Conservation (phyloP, 257 asterid genomes). For the Galeopsis tetrahit region DNA sequence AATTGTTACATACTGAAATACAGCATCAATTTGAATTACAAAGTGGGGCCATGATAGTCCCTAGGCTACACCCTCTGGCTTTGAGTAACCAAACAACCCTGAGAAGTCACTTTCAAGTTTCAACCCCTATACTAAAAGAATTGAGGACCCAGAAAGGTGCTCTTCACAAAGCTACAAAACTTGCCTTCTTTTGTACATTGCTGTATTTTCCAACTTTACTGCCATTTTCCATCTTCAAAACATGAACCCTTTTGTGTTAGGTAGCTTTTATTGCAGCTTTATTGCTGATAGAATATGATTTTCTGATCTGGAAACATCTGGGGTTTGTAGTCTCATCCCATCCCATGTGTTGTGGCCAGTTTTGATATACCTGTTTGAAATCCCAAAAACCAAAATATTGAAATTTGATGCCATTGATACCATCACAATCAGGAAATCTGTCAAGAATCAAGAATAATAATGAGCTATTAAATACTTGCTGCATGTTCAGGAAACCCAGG, state of each 20-base stretch:
- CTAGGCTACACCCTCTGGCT: conserved; percentile 24
- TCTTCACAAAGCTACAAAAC: conserved; percentile 32
- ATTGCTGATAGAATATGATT: conserved; percentile 45
- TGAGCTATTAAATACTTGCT: not conserved
- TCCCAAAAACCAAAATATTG: conserved; percentile 6
- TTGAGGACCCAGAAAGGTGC: conserved; percentile 30
- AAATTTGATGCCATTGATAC: not conserved
- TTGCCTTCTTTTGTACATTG: conserved; percentile 36
- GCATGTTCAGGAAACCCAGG: not conserved
- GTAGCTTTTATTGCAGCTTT: conserved; percentile 42
- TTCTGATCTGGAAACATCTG: conserved; percentile 36
- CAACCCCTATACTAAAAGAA: conserved; percentile 26
- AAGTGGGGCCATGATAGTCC: conserved; percentile 33
- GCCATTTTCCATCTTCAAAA: conserved; percentile 32
- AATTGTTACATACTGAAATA: not conserved
- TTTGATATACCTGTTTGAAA: conserved; percentile 29
- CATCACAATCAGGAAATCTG: conserved; percentile 22
- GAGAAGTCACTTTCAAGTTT: conserved; percentile 55
- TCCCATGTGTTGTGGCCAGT: conserved; percentile 32
- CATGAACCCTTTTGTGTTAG: conserved; percentile 37
- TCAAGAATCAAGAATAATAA: conserved; percentile 8
- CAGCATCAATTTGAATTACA: conserved; percentile 3
- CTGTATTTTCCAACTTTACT: conserved; percentile 24
- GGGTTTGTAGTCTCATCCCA: not conserved
- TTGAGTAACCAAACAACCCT: conserved; percentile 30